Evolutionary conservation across 108 stramenopile genomes (phyloP).

Genomic region (Cyclostephanos invisitatus): DNA sequence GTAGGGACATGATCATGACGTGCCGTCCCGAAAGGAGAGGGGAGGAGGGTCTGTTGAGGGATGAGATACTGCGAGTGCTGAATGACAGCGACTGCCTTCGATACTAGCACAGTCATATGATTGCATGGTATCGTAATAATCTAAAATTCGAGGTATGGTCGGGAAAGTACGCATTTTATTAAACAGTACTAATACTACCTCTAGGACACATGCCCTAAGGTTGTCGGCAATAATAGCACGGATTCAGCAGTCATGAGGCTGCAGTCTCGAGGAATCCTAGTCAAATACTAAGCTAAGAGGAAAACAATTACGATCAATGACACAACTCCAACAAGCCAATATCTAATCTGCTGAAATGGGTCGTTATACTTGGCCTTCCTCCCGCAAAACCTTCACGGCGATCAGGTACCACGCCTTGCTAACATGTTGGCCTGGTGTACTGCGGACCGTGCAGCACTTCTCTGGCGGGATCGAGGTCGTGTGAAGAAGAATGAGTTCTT

Average conservation of each 20-base stretch:
- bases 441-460: constrained; percentile 73
- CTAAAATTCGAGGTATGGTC: neutral
- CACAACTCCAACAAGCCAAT: neutral
- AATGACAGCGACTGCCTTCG: constrained; percentile 41
- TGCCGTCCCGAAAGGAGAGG: constrained; percentile 32
- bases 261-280: too few species aligned
- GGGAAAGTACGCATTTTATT: too few species aligned
- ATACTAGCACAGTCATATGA: constrained; percentile 11
- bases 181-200: too few species aligned
- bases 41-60: constrained; percentile 32
- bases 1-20: constrained; percentile 53
- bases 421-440: constrained; percentile 72
- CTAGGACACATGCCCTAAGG: too few species aligned
- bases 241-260: too few species aligned
- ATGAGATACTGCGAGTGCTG: constrained; percentile 43
- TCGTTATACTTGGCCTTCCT: constrained; percentile 48
- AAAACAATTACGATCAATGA: too few species aligned
- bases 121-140: neutral
- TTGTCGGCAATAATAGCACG: too few species aligned
- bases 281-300: too few species aligned
- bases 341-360: neutral
- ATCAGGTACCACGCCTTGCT: constrained; percentile 76
- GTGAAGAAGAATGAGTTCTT: too few species aligned
- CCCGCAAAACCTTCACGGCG: constrained; percentile 64
- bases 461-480: too few species aligned